Base-by-base conservation (phyloP, 768 basidiomycete species). In the Rhodotorula diobovata region DNA sequence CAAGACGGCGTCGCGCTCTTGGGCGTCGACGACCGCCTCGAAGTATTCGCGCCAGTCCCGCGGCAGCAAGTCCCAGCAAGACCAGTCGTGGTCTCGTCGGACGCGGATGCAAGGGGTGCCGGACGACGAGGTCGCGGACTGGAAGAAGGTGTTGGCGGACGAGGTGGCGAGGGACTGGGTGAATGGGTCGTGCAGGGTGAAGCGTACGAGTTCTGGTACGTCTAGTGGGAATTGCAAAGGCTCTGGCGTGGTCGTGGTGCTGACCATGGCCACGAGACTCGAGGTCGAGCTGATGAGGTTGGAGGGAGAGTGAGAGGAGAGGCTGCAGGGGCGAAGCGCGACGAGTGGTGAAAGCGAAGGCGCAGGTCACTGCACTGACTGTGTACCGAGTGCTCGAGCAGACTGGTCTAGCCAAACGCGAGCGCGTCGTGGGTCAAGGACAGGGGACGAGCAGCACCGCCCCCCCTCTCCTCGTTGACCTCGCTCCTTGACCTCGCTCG, bases 81-180 rank as follows among this genome's bases (percentile, higher is more conserved):
- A 16, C 54, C 16, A 23, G n/a, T 23, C 54, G 32, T 9, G 45
- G 15, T 21, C 66, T 51, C 15, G 37, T 14, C 43, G 15, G 2
- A 43, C 51, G 14, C 30, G 23, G 2, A 32, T 6, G 25, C 35
- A n/a, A 34, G 12, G 9, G 32, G 12, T 12, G 46, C 23, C 37
- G 16, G 28, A 25, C 9, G 41, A 30, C 12, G 32, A 35, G 16
- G 35, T 20, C 8, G 37, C 54, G 1, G 60, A 23, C 1, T 30
- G 34, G 34, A 73, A 73, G 61, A 73, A 73, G 35, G 35, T 11
- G 65, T 73, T 73, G 34, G 55, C 54, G 14, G 72, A 57, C 21
- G 60, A 43, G 39, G 45, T 62, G 37, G 46, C 56, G 48, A 66
- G 37, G 4, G 5, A 2, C 20, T 68, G 67, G 1, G 43, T 20